Evolutionary conservation across 2,329 filamentous ascomycete genomes (phyloP).

Genomic region (Rhynchosporium graminicola): DNA sequence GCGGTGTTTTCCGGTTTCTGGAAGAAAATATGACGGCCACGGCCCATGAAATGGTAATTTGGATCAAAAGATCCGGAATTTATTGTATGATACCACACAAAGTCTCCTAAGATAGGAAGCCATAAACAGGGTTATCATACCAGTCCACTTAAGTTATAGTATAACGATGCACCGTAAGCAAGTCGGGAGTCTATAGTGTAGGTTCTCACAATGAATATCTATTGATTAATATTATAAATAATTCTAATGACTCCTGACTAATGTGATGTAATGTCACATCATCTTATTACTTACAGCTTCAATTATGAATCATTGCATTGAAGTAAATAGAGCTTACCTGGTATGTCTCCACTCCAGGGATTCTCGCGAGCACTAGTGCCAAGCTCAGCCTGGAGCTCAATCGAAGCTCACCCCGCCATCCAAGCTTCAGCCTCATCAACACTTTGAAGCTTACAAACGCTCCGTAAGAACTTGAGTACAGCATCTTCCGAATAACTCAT

Average conservation of each 20-base stretch:
- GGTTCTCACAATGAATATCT: background rate
- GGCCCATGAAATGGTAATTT: background rate
- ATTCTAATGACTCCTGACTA: too few relatives aligned
- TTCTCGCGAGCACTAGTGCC: slow-evolving; percentile 12
- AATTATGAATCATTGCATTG: too few relatives aligned
- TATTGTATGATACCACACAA: background rate
- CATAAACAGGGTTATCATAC: background rate
- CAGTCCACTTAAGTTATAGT: too few relatives aligned
- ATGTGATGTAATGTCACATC: too few relatives aligned
- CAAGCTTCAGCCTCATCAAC: slow-evolving; percentile 31
- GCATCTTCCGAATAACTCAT: background rate
- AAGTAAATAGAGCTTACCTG: background rate
- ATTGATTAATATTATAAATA: too few relatives aligned
- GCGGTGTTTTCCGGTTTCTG: slow-evolving; percentile 17
- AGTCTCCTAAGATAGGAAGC: background rate
- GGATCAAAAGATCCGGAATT: background rate
- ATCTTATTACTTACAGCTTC: too few relatives aligned
- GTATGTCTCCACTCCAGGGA: background rate
- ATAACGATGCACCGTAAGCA: background rate
- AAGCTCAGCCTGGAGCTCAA: slow-evolving; percentile 17
- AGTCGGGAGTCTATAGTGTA: background rate
- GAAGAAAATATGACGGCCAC: background rate
- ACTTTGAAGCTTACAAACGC: background rate
- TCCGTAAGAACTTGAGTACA: background rate
- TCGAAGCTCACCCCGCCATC: slow-evolving; percentile 13